Percentiles rank a stretch among this genome's conserved stretches.
Evolutionary conservation across 345 rosid species (phyloP).

Genomic region (Eucalyptus guilfoylei): DNA sequence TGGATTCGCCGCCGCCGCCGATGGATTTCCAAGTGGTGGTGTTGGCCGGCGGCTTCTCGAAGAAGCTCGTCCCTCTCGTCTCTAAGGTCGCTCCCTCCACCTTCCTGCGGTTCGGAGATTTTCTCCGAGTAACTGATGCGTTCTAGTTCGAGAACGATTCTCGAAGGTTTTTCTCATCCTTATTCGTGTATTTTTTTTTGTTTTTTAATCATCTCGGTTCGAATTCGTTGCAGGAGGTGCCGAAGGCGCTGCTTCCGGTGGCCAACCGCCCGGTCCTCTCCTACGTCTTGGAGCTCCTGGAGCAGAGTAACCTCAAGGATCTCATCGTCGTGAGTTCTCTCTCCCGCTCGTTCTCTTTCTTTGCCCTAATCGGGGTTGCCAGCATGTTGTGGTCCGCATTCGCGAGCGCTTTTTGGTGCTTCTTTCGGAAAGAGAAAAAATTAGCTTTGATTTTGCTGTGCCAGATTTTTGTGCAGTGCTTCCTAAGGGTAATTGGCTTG

Average conservation of each 20-base stretch:
- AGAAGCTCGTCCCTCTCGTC: constrained; percentile 68
- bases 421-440: neutral
- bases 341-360: neutral
- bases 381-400: neutral
- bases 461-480: neutral
- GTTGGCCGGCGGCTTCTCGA: constrained; percentile 79
- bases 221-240: constrained; percentile 52
- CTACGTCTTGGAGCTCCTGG: constrained; percentile 75
- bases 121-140: neutral
- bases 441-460: neutral
- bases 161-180: neutral
- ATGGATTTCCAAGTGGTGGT: constrained; percentile 97
- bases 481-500: neutral
- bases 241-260: constrained; percentile 87
- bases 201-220: neutral
- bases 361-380: neutral
- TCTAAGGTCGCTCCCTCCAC: constrained; percentile 42
- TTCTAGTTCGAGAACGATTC: neutral
- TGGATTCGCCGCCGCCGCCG: neutral
- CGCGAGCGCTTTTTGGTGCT: neutral
- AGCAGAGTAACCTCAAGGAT: constrained; percentile 70
- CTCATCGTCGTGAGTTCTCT: constrained; percentile 59
- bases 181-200: neutral
- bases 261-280: constrained; percentile 89
- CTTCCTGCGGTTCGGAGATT: neutral